Evolutionary conservation across 2,329 filamentous ascomycete species (phyloP).

Genomic region (Stachybotrys echinatus): DNA sequence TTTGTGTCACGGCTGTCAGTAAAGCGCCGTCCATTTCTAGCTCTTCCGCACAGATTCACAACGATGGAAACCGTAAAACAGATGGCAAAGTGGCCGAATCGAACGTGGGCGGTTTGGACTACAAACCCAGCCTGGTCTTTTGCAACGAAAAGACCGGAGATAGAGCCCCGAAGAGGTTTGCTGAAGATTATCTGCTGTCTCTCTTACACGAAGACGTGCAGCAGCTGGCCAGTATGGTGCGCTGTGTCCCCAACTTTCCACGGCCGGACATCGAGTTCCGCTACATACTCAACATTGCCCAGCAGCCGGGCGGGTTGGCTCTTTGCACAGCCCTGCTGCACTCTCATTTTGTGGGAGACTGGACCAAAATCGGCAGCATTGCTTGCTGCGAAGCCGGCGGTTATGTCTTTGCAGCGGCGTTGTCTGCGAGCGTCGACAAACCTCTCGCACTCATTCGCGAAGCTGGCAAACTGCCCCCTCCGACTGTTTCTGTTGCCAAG

Average conservation of each 20-base stretch:
- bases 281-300: constrained; percentile 51
- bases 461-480: constrained; percentile 54
- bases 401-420: constrained; percentile 46
- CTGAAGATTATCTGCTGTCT: constrained; percentile 32
- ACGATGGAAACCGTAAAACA: too few species aligned
- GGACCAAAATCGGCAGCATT: constrained; percentile 39
- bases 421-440: constrained; percentile 34
- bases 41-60: too few species aligned
- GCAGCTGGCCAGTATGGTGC: constrained; percentile 45
- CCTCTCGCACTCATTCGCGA: constrained; percentile 48
- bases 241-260: constrained; percentile 43
- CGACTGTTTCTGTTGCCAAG: constrained; percentile 43
- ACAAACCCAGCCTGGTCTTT: constrained; percentile 42
- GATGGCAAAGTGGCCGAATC: constrained; percentile 4
- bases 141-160: constrained; percentile 41
- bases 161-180: constrained; percentile 33
- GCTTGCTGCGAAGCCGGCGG: constrained; percentile 53
- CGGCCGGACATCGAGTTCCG: constrained; percentile 46
- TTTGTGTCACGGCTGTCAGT: constrained; percentile 35
- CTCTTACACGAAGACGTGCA: constrained; percentile 41
- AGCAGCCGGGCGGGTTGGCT: constrained; percentile 43
- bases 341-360: constrained; percentile 38
- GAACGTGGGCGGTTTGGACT: constrained; percentile 16
- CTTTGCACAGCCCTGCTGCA: constrained; percentile 47
- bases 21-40: too few species aligned